Conservation (phyloP, 495 filamentous ascomycete genomes). For the Penicillium lagena region DNA sequence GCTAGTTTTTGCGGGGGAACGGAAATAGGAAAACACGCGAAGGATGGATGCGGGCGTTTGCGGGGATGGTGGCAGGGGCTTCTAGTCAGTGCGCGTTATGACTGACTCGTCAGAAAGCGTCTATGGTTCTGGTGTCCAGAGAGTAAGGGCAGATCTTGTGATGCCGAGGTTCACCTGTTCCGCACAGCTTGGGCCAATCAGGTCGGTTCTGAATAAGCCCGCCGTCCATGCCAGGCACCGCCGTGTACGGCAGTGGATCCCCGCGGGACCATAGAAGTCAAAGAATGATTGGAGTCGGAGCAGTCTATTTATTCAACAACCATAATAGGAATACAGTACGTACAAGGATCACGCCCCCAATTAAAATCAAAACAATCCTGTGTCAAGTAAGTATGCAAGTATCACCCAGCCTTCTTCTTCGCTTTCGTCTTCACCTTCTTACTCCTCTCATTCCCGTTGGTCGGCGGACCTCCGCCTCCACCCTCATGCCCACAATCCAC, state of each 20-base stretch:
- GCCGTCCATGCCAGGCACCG: conserved; percentile 2
- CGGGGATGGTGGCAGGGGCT: background rate
- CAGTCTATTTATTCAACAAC: no score
- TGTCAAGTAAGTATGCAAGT: background rate
- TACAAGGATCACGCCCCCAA: background rate
- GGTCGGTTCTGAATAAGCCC: background rate
- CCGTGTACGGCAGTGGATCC: background rate
- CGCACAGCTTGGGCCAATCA: background rate
- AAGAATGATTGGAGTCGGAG: no score
- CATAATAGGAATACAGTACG: no score
- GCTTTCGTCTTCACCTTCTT: conserved; percentile 1
- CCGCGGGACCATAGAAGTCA: no score
- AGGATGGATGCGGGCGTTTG: background rate
- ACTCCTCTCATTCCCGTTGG: background rate
- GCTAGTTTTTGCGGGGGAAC: background rate
- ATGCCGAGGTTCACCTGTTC: conserved; percentile 9
- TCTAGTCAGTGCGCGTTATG: no score
- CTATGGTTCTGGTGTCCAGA: no score
- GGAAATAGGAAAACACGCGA: background rate
- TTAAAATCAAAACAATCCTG: conserved; percentile 2
- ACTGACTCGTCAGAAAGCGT: no score
- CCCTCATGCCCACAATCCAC: conserved; percentile 14
- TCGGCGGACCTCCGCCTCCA: background rate
- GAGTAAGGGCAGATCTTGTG: conserved; percentile 4
- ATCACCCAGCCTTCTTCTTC: conserved; percentile 7